These are phyloP conservation scores for Entomortierella lignicola DNA, from an alignment of 192 early-diverging fungal genomes.

Conservation along the genomic window DNA sequence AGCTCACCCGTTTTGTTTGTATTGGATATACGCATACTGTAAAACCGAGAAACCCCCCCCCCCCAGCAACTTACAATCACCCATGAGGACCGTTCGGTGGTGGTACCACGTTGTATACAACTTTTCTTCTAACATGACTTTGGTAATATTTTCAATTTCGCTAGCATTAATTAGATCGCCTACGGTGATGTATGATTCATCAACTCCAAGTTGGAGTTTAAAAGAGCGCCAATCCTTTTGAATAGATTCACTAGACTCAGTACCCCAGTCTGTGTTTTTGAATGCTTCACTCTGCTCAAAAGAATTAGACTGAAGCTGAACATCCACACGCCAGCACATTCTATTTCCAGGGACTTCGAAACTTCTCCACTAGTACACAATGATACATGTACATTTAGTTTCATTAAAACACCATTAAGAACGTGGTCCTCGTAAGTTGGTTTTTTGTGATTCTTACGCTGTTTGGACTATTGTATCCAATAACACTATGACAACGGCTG, in stretches of 20 bases:
- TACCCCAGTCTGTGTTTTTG: slow-evolving; percentile 9
- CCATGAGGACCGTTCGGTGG: slow-evolving; percentile 11
- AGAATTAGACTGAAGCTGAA: background rate
- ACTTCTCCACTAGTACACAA: background rate
- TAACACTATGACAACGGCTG: background rate
- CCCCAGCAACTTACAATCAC: slow-evolving; percentile 24
- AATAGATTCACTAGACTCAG: background rate
- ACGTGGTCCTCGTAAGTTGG: too few relatives aligned
- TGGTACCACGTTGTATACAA: slow-evolving; percentile 13
- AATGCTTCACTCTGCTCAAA: background rate
- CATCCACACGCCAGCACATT: slow-evolving; percentile 10
- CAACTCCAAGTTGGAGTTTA: background rate
- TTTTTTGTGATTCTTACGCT: too few relatives aligned
- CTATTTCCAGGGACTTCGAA: background rate
- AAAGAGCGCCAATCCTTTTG: slow-evolving; percentile 2
- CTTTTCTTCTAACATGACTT: slow-evolving; percentile 22
- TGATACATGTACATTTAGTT: background rate
- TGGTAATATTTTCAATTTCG: slow-evolving; percentile 1
- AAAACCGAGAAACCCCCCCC: too few relatives aligned
- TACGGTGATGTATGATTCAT: too few relatives aligned
- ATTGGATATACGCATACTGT: too few relatives aligned
- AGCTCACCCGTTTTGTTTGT: too few relatives aligned
- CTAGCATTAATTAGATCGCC: too few relatives aligned
- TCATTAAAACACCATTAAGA: background rate
- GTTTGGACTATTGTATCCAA: background rate